Percentiles rank a stretch among this genome's conserved stretches.
These are phyloP conservation scores for Saccharomycopsis fermentans DNA, from an alignment of 805 yeast species.

Conservation along the genomic window DNA sequence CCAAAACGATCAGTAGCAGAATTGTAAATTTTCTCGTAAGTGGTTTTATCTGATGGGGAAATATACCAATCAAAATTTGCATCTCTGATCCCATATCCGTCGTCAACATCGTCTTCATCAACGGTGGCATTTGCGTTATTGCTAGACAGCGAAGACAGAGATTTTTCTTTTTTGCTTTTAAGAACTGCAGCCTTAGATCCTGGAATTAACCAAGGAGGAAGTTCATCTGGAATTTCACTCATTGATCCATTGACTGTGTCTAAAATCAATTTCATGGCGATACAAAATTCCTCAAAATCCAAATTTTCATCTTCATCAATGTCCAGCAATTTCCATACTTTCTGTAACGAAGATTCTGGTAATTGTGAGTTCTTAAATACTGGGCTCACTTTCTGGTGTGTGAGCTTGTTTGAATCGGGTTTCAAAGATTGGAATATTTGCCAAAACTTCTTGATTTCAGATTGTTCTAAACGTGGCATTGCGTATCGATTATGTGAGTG, in stretches of 20 bases:
- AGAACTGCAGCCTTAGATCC: conserved; percentile 77
- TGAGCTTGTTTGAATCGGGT: conserved; percentile 69
- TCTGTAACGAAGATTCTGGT: conserved; percentile 63
- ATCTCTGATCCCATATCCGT: conserved; percentile 50
- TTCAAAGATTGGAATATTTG: conserved; percentile 86
- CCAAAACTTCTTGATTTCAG: conserved; percentile 98
- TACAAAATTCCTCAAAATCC: conserved; percentile 96
- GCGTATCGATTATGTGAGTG: no score
- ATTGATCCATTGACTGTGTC: conserved; percentile 74
- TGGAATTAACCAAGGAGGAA: conserved; percentile 93
- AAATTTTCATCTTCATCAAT: conserved; percentile 84
- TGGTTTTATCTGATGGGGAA: conserved; percentile 71
- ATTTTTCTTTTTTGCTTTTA: conserved; percentile 50
- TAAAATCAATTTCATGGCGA: conserved; percentile 91
- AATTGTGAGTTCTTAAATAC: conserved; percentile 85
- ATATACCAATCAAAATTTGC: conserved; percentile 93
- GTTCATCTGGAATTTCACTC: conserved; percentile 50
- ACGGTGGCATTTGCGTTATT: conserved; percentile 40
- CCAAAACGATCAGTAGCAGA: conserved; percentile 72
- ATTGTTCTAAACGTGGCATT: conserved; percentile 58
- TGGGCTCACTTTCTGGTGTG: conserved; percentile 76
- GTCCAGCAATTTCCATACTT: conserved; percentile 87
- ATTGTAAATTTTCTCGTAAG: conserved; percentile 70
- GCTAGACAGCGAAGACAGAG: conserved; percentile 28
- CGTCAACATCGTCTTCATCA: conserved; percentile 43